phyloP scores from a whole-genome alignment of 2,329 filamentous ascomycete genomes.

The Arachnomyces sp. region DNA sequence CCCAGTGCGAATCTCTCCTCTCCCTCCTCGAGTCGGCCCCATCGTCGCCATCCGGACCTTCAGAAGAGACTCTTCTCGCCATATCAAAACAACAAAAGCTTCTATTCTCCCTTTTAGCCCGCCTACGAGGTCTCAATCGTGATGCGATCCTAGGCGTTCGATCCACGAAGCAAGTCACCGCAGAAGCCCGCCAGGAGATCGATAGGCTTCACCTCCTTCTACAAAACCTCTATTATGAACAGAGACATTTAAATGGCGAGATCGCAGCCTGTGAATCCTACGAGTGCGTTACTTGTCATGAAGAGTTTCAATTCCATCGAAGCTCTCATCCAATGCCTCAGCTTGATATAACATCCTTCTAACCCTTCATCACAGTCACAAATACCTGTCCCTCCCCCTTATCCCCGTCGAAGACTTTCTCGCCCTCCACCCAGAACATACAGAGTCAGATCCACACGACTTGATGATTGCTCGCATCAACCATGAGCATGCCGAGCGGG shows the following conservation, averaged over 20 bases:
- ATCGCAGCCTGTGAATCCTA: constrained; percentile 86
- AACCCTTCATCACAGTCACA: constrained; percentile 47
- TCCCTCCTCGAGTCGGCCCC: constrained; percentile 45
- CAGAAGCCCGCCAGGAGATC: constrained; percentile 82
- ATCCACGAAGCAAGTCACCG: constrained; percentile 77
- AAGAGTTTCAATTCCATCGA: neutral
- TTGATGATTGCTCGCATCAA: constrained; percentile 87
- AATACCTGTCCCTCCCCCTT: constrained; percentile 77
- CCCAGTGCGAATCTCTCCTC: constrained; percentile 58
- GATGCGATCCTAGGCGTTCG: constrained; percentile 72
- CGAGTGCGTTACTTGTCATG: constrained; percentile 54
- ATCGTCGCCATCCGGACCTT: constrained; percentile 32
- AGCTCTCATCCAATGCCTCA: neutral
- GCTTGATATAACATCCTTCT: constrained; percentile 5
- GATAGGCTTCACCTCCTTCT: constrained; percentile 85
- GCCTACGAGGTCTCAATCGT: constrained; percentile 75
- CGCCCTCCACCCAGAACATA: constrained; percentile 64
- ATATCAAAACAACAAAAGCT: constrained; percentile 71
- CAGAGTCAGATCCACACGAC: constrained; percentile 64
- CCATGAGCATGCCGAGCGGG: constrained; percentile 77
- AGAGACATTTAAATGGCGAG: constrained; percentile 81
- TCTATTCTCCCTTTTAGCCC: constrained; percentile 69
- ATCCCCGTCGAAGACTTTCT: constrained; percentile 80
- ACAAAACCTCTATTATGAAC: constrained; percentile 95
- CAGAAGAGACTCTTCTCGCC: constrained; percentile 47